Conservation (phyloP, 306 rosid species). For the Cicer cuneatum region DNA sequence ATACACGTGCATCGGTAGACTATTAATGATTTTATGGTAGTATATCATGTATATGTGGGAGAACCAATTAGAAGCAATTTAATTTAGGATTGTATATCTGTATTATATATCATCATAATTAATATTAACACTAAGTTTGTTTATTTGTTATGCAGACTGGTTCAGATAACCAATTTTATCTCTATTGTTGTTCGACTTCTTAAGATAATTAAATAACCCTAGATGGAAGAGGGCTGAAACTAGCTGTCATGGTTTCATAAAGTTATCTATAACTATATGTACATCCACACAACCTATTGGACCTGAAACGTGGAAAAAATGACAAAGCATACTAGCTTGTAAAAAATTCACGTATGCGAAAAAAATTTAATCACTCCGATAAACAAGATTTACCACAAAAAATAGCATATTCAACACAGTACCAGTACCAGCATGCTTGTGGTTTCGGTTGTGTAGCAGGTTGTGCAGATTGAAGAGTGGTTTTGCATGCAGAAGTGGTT, state of each 20-base stretch:
- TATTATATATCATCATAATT: slow-evolving; percentile 2
- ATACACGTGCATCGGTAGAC: neutral
- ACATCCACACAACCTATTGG: slow-evolving; percentile 21
- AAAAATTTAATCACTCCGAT: neutral
- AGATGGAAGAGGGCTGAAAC: neutral
- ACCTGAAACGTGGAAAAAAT: slow-evolving; percentile 22
- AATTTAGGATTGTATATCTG: neutral
- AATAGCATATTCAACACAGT: slow-evolving; percentile 39
- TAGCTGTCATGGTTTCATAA: slow-evolving; percentile 3
- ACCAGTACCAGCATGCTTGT: slow-evolving; percentile 71
- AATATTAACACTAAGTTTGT: neutral
- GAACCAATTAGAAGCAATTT: neutral
- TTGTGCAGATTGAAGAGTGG: slow-evolving; percentile 74
- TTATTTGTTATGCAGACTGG: neutral
- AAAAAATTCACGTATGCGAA: neutral
- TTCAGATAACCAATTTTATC: neutral
- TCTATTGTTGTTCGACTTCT: neutral
- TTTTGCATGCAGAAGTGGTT: slow-evolving; percentile 80
- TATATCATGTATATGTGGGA: neutral
- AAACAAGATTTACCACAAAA: neutral
- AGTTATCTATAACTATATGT: slow-evolving; percentile 5
- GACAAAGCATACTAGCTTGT: slow-evolving; percentile 5
- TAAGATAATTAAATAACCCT: neutral
- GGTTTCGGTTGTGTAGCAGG: slow-evolving; percentile 77
- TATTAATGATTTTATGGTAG: slow-evolving; percentile 13